A percentile compares a stretch with the other conserved stretches of the same genome.
phyloP scores from a whole-genome alignment of 148 eudicot species.

The Cornus controversa region DNA sequence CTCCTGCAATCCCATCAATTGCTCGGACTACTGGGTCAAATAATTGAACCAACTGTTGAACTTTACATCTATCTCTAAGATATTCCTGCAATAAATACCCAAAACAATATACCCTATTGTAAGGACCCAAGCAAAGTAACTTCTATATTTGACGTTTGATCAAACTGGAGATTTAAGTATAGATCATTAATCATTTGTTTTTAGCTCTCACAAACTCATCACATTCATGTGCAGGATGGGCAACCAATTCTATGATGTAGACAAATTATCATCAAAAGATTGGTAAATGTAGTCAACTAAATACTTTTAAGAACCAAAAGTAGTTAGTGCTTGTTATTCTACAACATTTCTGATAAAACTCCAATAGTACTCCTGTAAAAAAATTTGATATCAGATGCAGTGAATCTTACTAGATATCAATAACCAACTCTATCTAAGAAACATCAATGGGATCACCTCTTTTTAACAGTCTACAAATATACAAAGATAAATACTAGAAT shows the following conservation, averaged over 20 bases:
- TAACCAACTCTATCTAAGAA: background rate
- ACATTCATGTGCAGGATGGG: background rate
- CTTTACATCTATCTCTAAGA: slow-evolving; percentile 79
- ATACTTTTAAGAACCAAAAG: background rate
- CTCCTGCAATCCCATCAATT: slow-evolving; percentile 80
- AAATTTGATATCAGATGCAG: background rate
- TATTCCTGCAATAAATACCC: slow-evolving; percentile 56
- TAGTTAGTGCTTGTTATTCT: background rate
- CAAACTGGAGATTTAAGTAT: background rate
- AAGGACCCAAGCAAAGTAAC: background rate
- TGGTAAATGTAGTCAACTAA: background rate
- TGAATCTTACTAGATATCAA: background rate
- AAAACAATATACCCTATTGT: slow-evolving; percentile 4
- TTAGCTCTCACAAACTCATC: background rate
- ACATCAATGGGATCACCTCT: background rate
- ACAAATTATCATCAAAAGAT: background rate
- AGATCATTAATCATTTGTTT: background rate
- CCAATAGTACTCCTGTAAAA: background rate
- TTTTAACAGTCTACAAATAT: background rate
- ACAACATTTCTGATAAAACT: background rate
- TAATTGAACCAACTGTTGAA: slow-evolving; percentile 66
- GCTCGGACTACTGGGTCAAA: slow-evolving; percentile 86
- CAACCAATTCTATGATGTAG: background rate
- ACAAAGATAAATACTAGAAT: background rate
- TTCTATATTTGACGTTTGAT: background rate